A percentile compares a stretch with the other conserved stretches of the same genome.
Conservation (phyloP, 805 yeast species). For the Metschnikowia hibisci region DNA sequence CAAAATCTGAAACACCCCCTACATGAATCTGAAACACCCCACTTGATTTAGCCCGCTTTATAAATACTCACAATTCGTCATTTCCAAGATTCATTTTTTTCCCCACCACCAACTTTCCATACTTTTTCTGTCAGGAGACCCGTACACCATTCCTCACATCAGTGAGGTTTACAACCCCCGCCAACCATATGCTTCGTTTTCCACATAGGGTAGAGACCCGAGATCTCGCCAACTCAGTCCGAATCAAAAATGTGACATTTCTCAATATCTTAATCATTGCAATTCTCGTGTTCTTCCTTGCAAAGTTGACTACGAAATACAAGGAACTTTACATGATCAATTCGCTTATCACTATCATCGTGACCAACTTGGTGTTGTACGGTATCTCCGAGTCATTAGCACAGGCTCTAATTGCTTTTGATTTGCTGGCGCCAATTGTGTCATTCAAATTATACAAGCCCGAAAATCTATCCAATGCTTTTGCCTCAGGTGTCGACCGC, state of each 20-base stretch:
- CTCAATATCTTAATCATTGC: conserved; percentile 52
- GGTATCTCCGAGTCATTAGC: conserved; percentile 93
- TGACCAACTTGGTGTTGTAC: conserved; percentile 73
- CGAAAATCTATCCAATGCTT: neutral
- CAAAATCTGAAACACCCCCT: neutral
- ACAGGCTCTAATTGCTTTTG: conserved; percentile 52
- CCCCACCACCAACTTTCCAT: too few relatives aligned
- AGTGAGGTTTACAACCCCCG: conserved; percentile 1
- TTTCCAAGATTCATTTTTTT: too few relatives aligned
- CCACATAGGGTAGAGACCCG: neutral
- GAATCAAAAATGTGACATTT: conserved; percentile 50
- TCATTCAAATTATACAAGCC: conserved; percentile 3
- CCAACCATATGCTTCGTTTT: neutral
- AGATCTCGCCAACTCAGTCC: conserved; percentile 27
- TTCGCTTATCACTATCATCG: conserved; percentile 72
- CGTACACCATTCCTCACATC: conserved; percentile 2
- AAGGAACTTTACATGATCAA: conserved; percentile 57
- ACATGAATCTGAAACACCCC: neutral
- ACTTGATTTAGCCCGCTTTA: too few relatives aligned
- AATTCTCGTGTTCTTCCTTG: conserved; percentile 46
- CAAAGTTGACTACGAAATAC: conserved; percentile 54
- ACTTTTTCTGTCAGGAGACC: too few relatives aligned
- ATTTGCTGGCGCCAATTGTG: conserved; percentile 7
- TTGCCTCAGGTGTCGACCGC: neutral
- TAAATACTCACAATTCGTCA: too few relatives aligned